Evolutionary conservation across 177 flowering plant species (phyloP), one percentile per base, ranked within the genome.

Genomic region (Vitis hybrid): DNA sequence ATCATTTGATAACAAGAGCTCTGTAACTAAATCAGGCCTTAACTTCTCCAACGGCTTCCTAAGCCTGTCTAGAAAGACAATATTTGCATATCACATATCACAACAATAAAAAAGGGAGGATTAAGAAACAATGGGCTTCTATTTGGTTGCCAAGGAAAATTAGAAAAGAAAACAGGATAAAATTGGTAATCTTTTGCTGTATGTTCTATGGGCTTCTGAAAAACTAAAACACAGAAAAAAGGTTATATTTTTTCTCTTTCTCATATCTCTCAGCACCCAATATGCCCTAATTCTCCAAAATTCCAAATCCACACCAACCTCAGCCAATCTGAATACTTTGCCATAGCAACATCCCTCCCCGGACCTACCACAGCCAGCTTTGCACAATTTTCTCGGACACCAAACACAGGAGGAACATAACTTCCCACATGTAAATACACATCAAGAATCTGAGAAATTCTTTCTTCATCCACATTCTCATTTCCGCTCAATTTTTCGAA

Each of bases 301-400:
- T 11, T 20, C 57, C 50, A 34, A 29, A 61, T 7, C 62, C 19
- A 63, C 14, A 69, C 88, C 59, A 55, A 94, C 97, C 97, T 89
- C 56, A 85, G 97, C 97, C 98, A 94, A 71, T 90, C 86, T 0
- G 97, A 87, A 71, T 86, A 86, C 84, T 94, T 94, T 0, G 97
- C 97, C 53, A 71, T 75, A 0, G 97, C 90, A 39, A 76, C 72
- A 34, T 87, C 90, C 81, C 99, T 83, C 18, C 93, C 92, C 10
- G 60, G 76, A 2, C 97, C 96, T 19, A 90, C 94, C 73, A 88
- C 64, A 31, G 98, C 99, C 82, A 95, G 79, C 60, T 67, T 79
- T 0, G 91, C 96, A 9, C 87, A 87, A 73, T 74, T 79, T 59
- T 70, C 87, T 57, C 13, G 49, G 66, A 63, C 65, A 18, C 91